Evolutionary conservation across 1,139 yeast genomes (phyloP).

Genomic region (Yamadazyma triangularis): DNA sequence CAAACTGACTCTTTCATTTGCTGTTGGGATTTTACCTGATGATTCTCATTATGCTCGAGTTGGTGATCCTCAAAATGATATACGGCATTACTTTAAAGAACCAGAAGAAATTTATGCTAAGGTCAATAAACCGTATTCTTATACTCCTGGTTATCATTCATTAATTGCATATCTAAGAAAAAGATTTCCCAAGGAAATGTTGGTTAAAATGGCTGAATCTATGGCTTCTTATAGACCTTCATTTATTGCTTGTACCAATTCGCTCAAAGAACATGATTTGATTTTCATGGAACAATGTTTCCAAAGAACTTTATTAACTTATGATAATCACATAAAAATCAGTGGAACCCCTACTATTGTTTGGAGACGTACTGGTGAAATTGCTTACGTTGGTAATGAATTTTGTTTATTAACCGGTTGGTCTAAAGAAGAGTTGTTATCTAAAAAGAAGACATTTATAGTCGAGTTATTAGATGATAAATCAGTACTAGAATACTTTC

Average conservation of each 20-base stretch:
- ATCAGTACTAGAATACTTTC: conserved; percentile 83
- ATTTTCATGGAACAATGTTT: conserved; percentile 96
- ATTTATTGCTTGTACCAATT: conserved; percentile 87
- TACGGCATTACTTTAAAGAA: conserved; percentile 41
- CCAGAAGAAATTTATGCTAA: conserved; percentile 79
- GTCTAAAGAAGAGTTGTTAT: conserved; percentile 64
- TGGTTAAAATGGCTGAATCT: conserved; percentile 79
- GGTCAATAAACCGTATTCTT: conserved; percentile 73
- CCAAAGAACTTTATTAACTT: conserved; percentile 85
- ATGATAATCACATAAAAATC: conserved; percentile 75
- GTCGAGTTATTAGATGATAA: conserved; percentile 88
- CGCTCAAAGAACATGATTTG: conserved; percentile 83
- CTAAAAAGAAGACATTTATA: conserved; percentile 54
- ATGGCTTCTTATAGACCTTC: conserved; percentile 90
- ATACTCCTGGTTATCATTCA: conserved; percentile 87
- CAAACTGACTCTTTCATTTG: conserved; percentile 48
- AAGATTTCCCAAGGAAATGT: conserved; percentile 64
- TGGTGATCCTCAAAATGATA: conserved; percentile 14
- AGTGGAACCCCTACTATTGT: conserved; percentile 94
- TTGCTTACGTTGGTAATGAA: conserved; percentile 90
- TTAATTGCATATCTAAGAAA: conserved; percentile 68
- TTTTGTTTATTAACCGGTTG: conserved; percentile 90
- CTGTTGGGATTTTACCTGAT: conserved; percentile 48
- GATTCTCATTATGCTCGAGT: conserved; percentile 24
- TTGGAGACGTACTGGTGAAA: conserved; percentile 95